phyloP scores from a whole-genome alignment of 768 basidiomycete species.

The Phaeolepiota aurea region DNA sequence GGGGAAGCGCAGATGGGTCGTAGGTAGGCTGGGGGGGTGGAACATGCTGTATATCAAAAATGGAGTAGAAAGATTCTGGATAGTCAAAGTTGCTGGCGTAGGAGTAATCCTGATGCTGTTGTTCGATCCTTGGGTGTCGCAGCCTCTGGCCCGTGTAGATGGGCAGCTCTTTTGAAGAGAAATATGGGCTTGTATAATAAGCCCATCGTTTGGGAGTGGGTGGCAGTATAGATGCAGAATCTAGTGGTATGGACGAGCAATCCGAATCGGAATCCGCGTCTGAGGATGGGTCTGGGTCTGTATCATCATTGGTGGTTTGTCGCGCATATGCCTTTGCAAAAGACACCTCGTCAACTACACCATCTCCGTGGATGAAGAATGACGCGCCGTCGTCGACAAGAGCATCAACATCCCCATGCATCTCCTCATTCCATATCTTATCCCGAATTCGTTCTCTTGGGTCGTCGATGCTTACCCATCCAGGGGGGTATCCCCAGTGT shows the following conservation, averaged over 20 bases:
- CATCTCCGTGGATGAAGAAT: conserved; percentile 29
- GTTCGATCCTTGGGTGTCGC: conserved; percentile 19
- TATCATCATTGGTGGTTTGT: neutral
- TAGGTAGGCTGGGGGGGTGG: conserved; percentile 6
- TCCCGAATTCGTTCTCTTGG: conserved; percentile 42
- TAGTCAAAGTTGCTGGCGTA: conserved; percentile 25
- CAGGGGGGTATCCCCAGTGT: conserved; percentile 71
- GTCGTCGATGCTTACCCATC: conserved; percentile 48
- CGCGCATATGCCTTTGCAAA: conserved; percentile 11
- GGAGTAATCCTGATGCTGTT: conserved; percentile 9
- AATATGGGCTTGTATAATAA: conserved; percentile 48
- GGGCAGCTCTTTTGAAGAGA: conserved; percentile 48
- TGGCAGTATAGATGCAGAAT: conserved; percentile 2
- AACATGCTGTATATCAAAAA: conserved; percentile 17
- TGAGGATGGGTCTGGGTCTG: neutral
- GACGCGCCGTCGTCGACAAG: conserved; percentile 14
- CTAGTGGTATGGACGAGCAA: conserved; percentile 1
- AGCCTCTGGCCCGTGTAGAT: conserved; percentile 35
- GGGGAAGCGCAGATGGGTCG: conserved; percentile 6
- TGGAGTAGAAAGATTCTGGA: conserved; percentile 30
- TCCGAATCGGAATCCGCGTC: neutral
- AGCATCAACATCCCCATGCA: conserved; percentile 14
- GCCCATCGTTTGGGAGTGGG: conserved; percentile 44
- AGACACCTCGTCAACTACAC: conserved; percentile 27
- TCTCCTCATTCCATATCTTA: conserved; percentile 35